Evolutionary conservation across 148 eudicot genomes (phyloP), one percentile per base, ranked within the genome.

Genomic region (Rheum nobile): DNA sequence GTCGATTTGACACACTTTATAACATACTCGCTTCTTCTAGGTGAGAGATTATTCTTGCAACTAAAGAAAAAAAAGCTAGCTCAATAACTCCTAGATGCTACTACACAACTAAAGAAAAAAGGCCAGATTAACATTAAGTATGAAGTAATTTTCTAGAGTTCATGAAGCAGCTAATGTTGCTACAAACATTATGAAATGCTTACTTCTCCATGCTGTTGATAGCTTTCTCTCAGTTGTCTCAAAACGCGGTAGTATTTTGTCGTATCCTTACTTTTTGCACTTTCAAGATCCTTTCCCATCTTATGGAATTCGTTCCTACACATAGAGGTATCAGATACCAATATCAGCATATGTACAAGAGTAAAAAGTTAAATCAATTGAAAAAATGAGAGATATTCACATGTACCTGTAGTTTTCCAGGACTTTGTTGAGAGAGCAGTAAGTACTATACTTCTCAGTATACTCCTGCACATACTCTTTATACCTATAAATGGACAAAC

Each of bases 391-490:
- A 38, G 38, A 41, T 21, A 67, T 22, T 42, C 29, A 42, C 8
- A 26, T 16, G 46, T 85, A 89, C 97, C 92, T 92, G 81, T 88
- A 82, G 47, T 78, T 77, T 83, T 92, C 96, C 76, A 95, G 74
- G 75, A 84, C 80, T 78, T 85, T 92, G 89, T 88, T 87, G 79
- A 95, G 71, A 32, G 92, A 86, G 79, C 83, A 71, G 75, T 95
- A 95, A 73, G 80, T 78, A 68, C 87, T 96, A 80, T 92, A 88
- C 85, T 95, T 95, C 84, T 95, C 97, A 72, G 73, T 79, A 80
- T 87, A 95, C 85, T 95, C 99, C 75, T 84, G 83, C 72, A 90
- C 92, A 77, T 88, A 95, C 48, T 85, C 96, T 76, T 83, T 80
- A 69, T 88, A 95, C 90, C 97, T 95, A 77, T 41, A 6, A 1